Evolutionary conservation across 2,329 filamentous ascomycete species (phyloP).

Genomic region (Aspergillus oerlinghausenensis): DNA sequence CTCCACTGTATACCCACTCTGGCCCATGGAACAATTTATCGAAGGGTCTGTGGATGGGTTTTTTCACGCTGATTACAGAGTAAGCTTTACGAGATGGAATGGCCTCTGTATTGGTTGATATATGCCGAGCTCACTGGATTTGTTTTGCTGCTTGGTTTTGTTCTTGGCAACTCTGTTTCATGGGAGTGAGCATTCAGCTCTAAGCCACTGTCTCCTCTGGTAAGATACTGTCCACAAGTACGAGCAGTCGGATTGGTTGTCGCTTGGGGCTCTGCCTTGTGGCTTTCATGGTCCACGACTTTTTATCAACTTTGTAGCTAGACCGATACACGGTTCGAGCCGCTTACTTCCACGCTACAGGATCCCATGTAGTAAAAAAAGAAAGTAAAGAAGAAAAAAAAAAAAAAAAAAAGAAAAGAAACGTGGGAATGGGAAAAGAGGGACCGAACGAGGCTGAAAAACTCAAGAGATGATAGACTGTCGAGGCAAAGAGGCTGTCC

Average conservation of each 20-base stretch:
- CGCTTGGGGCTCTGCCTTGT: not conserved
- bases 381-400: not conserved
- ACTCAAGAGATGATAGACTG: not conserved
- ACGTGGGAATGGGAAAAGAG: not conserved
- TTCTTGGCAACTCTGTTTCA: not conserved
- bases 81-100: not conserved
- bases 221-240: not conserved
- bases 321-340: not conserved
- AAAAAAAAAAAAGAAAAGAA: not conserved
- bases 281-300: not conserved
- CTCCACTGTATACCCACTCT: not conserved
- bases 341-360: not conserved
- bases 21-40: not conserved
- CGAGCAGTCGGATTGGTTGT: not conserved
- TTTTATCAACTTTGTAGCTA: not conserved
- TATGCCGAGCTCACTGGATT: not conserved
- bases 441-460: not conserved
- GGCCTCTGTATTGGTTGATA: not conserved
- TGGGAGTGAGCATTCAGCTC: not conserved
- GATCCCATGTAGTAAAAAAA: not conserved
- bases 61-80: too few relatives aligned
- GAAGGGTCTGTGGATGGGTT: not conserved
- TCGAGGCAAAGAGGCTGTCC: not conserved
- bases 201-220: not conserved
- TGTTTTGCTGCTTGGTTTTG: not conserved